A percentile compares a stretch with the other conserved stretches of the same genome.
Evolutionary conservation across 768 basidiomycete genomes (phyloP).

Genomic region (Trametes gibbosa): DNA sequence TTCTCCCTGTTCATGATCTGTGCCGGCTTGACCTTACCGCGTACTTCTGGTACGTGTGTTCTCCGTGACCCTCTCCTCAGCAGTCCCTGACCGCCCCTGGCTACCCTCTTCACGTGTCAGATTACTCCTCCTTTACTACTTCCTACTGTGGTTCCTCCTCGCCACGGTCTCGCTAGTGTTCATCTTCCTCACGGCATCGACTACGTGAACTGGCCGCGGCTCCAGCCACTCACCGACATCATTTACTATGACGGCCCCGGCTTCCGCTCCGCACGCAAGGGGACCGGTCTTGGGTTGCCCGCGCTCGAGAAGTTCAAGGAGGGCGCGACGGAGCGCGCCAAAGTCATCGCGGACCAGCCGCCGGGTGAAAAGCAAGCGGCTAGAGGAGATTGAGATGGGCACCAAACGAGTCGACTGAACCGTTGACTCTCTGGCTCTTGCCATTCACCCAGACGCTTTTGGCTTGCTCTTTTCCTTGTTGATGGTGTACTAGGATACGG

Average conservation of each 20-base stretch:
- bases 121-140: constrained; percentile 86
- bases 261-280: constrained; percentile 71
- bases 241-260: constrained; percentile 91
- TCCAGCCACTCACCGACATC: constrained; percentile 73
- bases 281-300: constrained; percentile 61
- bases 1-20: constrained; percentile 88
- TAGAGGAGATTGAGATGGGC: constrained; percentile 81
- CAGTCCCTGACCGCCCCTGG: background rate
- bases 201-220: constrained; percentile 92
- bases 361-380: constrained; percentile 33
- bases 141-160: constrained; percentile 74
- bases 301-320: constrained; percentile 36
- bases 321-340: constrained; percentile 38
- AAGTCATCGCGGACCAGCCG: constrained; percentile 32
- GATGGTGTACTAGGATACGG: background rate
- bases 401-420: constrained; percentile 66
- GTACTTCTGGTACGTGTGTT: constrained; percentile 70
- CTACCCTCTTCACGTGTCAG: constrained; percentile 44
- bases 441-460: background rate
- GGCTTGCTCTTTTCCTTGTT: background rate
- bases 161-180: constrained; percentile 61
- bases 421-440: no score
- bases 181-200: constrained; percentile 85
- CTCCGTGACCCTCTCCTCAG: background rate
- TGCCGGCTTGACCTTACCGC: constrained; percentile 81